Evolutionary conservation across 1,284 basidiomycete species (phyloP), one percentile per base, ranked within the genome.

Genomic region (Pyrrhoderma lamaoense): DNA sequence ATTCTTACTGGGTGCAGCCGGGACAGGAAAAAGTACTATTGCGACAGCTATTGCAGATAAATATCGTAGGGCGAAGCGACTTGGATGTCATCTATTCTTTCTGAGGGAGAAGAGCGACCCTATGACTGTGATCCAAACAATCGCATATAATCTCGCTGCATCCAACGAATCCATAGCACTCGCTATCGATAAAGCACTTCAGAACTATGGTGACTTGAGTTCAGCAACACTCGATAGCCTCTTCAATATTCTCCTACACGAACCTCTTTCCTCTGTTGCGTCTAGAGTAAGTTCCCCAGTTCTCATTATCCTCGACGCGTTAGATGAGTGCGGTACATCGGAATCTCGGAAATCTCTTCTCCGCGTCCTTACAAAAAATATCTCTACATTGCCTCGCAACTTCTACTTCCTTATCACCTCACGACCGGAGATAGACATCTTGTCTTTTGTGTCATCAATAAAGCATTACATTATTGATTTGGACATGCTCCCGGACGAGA

Each of bases 1-100:
- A 8, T 43, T 34, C 23, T 23, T 62, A 56, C 63, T 62, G 56
- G 64, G 64, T 47, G 63, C 62, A 43, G 64, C 65, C 14, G 65
- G 65, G 48, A 47, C 56, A 5, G 64, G 65, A 14, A 52, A 57
- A 40, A 54, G 51, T 45, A 57, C 54, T 51, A 60, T 45, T 19
- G 64, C 63, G 47, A 54, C 60, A 19, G 13, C 40, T 5, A 7
- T 50, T 9, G 35, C 47, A 2, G 35, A 38, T n/a, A 31, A 5
- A 31, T 11, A 11, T 11, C 27, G 27, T 5, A 31, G 27, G n/a
- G n/a, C n/a, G 5, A 11, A 11, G 5, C 27, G 11, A 5, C 27
- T 11, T 5, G 27, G 5, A 5, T 40, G 38, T 35, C 22, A n/a
- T n/a, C 22, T 18, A n/a, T 57, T 57, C 45, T 60, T 60, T 39